phyloP scores from a whole-genome alignment of 208 protist genomes.

The Acanthamoeba culbertsoni region DNA sequence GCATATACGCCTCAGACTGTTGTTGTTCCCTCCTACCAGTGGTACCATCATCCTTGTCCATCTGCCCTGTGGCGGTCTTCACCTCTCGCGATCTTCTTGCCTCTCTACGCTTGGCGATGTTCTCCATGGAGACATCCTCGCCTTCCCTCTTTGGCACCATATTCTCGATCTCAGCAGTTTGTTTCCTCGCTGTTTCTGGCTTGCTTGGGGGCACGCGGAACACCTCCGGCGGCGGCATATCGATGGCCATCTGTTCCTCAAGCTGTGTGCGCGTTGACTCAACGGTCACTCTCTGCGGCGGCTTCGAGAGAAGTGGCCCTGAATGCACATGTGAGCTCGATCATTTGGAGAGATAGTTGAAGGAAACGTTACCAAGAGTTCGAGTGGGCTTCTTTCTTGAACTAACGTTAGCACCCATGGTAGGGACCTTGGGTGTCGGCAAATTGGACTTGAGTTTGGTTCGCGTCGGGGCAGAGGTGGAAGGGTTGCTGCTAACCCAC shows the following conservation, averaged over 20 bases:
- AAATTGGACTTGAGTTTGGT: neutral
- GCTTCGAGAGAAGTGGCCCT: neutral
- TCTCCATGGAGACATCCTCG: neutral
- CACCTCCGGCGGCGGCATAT: neutral
- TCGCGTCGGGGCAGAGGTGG: neutral
- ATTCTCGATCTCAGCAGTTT: neutral
- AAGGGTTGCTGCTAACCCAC: neutral
- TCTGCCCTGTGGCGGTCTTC: neutral
- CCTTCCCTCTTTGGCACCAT: neutral
- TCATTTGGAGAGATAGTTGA: no score
- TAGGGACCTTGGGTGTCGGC: neutral
- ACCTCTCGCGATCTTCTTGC: constrained; percentile 14
- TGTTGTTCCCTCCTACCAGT: neutral
- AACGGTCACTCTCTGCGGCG: neutral
- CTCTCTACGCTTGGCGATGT: neutral
- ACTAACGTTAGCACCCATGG: neutral
- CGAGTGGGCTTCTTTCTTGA: neutral
- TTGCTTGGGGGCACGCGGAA: neutral
- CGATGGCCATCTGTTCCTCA: neutral
- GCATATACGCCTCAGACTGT: neutral
- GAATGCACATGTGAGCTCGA: neutral
- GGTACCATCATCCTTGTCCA: neutral
- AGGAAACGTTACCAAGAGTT: neutral
- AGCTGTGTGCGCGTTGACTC: neutral
- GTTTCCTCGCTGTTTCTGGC: neutral